Conservation (phyloP, 192 early-diverging fungal genomes). For the Rhizophagus clarus region DNA sequence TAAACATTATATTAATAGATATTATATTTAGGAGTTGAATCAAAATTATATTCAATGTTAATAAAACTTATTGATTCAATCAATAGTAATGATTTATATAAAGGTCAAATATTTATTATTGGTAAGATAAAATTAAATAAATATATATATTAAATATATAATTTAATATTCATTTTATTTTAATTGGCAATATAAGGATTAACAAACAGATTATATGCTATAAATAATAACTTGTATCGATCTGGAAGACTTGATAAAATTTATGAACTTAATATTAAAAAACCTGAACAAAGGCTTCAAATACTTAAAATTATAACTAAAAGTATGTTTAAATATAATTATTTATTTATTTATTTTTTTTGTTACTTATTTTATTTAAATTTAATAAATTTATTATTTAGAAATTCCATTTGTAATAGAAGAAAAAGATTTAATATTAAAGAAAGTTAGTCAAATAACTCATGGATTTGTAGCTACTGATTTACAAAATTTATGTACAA, state of each 20-base stretch:
- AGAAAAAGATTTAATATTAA: constrained; percentile 41
- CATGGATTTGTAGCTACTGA: constrained; percentile 86
- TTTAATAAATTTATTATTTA: constrained; percentile 5
- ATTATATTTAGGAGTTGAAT: constrained; percentile 42
- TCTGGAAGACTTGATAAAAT: constrained; percentile 61
- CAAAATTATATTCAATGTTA: constrained; percentile 44
- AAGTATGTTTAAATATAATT: constrained; percentile 34
- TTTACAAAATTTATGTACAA: constrained; percentile 66
- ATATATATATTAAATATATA: no score
- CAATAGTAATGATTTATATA: constrained; percentile 25
- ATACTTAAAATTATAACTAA: constrained; percentile 48
- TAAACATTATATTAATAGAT: background rate
- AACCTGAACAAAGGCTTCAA: constrained; percentile 40
- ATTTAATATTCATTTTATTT: background rate
- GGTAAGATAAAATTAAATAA: constrained; percentile 34
- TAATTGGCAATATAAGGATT: constrained; percentile 38
- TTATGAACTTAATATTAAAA: constrained; percentile 53
- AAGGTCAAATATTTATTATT: constrained; percentile 47
- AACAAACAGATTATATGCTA: constrained; percentile 54
- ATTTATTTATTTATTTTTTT: no score
- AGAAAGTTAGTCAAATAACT: constrained; percentile 49
- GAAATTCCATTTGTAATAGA: constrained; percentile 51
- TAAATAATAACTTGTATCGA: constrained; percentile 52
- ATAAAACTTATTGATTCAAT: constrained; percentile 46
- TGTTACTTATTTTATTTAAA: no score